Evolutionary conservation across 495 filamentous ascomycete species (phyloP).

Genomic region (Daldinia vernicosa): DNA sequence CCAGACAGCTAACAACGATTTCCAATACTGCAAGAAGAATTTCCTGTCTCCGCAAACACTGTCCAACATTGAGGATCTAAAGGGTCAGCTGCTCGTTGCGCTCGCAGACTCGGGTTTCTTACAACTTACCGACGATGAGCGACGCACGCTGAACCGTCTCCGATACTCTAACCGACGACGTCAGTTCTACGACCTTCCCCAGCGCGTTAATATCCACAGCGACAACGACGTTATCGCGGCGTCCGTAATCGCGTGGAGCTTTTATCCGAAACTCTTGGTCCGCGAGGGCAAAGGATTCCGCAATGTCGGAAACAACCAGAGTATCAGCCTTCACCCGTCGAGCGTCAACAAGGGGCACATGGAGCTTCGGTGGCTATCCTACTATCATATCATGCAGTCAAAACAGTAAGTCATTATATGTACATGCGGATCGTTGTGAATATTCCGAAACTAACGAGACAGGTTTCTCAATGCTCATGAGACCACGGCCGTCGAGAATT

Average conservation of each 20-base stretch:
- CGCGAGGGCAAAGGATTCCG: constrained; percentile 90
- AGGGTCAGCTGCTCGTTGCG: constrained; percentile 83
- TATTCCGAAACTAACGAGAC: constrained; percentile 21
- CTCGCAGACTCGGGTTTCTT: constrained; percentile 85
- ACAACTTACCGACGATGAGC: constrained; percentile 73
- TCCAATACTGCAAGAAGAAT: constrained; percentile 89
- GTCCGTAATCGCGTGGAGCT: constrained; percentile 87
- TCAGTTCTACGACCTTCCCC: constrained; percentile 81
- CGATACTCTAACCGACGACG: constrained; percentile 63
- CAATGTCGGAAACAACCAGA: constrained; percentile 89
- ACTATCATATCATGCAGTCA: constrained; percentile 96
- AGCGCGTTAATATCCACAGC: constrained; percentile 74
- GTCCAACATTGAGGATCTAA: constrained; percentile 90
- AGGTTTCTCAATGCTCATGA: constrained; percentile 89
- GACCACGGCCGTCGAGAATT: constrained; percentile 80
- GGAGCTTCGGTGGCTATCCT: constrained; percentile 81
- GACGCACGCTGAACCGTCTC: constrained; percentile 67
- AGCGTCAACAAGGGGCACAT: constrained; percentile 82
- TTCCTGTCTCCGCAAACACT: constrained; percentile 86
- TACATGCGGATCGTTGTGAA: not conserved
- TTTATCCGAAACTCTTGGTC: constrained; percentile 91
- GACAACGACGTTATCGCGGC: constrained; percentile 78
- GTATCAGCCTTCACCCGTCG: constrained; percentile 81
- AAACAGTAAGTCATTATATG: constrained; percentile 63
- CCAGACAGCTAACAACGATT: constrained; percentile 70